Percentiles rank a stretch among this genome's conserved stretches.
Evolutionary conservation across 192 early-diverging fungal species (phyloP).

Genomic region (Coemansia sp.): DNA sequence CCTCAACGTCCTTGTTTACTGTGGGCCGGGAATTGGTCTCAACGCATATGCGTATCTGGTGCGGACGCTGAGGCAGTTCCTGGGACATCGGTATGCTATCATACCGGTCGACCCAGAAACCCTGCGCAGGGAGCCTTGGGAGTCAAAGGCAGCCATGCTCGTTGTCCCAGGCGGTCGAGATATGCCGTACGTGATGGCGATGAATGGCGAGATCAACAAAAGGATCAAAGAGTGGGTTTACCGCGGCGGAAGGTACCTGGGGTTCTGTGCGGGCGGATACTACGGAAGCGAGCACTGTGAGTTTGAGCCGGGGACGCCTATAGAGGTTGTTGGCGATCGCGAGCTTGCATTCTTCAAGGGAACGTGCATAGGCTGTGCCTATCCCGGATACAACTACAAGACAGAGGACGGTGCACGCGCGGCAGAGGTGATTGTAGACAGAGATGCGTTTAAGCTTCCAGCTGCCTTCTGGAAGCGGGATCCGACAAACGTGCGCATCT

Average conservation of each 20-base stretch:
- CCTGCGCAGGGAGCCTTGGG: slow-evolving; percentile 81
- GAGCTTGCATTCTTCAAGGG: slow-evolving; percentile 74
- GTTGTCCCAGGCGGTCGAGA: slow-evolving; percentile 92
- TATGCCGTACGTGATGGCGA: slow-evolving; percentile 71
- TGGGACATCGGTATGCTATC: slow-evolving; percentile 85
- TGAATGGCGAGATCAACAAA: slow-evolving; percentile 64
- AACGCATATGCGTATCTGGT: slow-evolving; percentile 37
- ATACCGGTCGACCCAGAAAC: slow-evolving; percentile 76
- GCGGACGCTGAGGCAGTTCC: slow-evolving; percentile 69
- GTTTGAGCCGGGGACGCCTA: slow-evolving; percentile 68
- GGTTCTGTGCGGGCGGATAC: slow-evolving; percentile 92
- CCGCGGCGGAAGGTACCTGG: slow-evolving; percentile 82
- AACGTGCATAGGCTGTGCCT: slow-evolving; percentile 70
- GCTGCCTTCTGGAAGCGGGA: slow-evolving; percentile 44
- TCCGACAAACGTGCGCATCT: slow-evolving; percentile 46
- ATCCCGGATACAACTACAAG: slow-evolving; percentile 83
- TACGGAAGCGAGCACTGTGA: slow-evolving; percentile 70
- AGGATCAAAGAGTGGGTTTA: slow-evolving; percentile 69
- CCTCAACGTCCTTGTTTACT: slow-evolving; percentile 55
- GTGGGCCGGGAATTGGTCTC: slow-evolving; percentile 46
- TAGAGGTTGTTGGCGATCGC: slow-evolving; percentile 72
- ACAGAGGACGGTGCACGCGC: slow-evolving; percentile 73
- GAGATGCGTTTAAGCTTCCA: slow-evolving; percentile 25
- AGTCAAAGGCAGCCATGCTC: slow-evolving; percentile 77
- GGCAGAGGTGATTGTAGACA: slow-evolving; percentile 54